phyloP scores from a whole-genome alignment of 2,329 filamentous ascomycete genomes.

The Metarhizium anisopliae region DNA sequence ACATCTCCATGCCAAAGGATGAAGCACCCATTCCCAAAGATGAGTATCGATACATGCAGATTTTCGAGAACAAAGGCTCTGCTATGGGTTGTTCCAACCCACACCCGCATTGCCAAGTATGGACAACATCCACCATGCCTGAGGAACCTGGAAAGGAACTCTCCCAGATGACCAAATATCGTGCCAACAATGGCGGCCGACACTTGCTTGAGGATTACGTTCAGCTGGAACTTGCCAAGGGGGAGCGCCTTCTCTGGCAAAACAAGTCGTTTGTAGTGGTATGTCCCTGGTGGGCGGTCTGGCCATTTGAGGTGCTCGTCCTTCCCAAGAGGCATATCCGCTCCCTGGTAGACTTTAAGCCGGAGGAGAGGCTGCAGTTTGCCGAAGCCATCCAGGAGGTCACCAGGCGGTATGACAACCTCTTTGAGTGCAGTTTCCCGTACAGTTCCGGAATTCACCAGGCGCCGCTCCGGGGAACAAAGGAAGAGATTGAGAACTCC shows the following conservation, averaged over 20 bases:
- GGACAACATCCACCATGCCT: conserved; percentile 85
- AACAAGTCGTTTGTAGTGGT: conserved; percentile 79
- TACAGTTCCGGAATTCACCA: conserved; percentile 97
- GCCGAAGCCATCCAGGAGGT: conserved; percentile 83
- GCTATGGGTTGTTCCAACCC: conserved; percentile 99
- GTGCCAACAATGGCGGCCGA: conserved; percentile 57
- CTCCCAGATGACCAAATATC: conserved; percentile 69
- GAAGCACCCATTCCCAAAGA: conserved; percentile 45
- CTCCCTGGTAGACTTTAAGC: conserved; percentile 71
- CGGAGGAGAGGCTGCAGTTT: conserved; percentile 61
- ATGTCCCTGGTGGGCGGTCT: conserved; percentile 95
- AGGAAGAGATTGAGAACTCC: conserved; percentile 76
- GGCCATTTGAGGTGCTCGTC: conserved; percentile 94
- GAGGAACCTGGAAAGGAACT: conserved; percentile 83
- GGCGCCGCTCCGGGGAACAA: conserved; percentile 73
- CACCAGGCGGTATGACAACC: conserved; percentile 86
- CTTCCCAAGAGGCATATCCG: conserved; percentile 77
- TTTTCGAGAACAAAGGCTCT: conserved; percentile 97
- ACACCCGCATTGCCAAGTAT: conserved; percentile 93
- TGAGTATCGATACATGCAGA: conserved; percentile 95
- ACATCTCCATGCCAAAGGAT: conserved; percentile 28
- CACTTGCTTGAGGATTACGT: conserved; percentile 85
- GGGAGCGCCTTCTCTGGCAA: conserved; percentile 77
- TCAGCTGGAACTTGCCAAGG: conserved; percentile 68
- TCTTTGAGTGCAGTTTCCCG: conserved; percentile 94